Evolutionary conservation across 2,329 filamentous ascomycete genomes (phyloP).

Genomic region (Triangularia setosa): DNA sequence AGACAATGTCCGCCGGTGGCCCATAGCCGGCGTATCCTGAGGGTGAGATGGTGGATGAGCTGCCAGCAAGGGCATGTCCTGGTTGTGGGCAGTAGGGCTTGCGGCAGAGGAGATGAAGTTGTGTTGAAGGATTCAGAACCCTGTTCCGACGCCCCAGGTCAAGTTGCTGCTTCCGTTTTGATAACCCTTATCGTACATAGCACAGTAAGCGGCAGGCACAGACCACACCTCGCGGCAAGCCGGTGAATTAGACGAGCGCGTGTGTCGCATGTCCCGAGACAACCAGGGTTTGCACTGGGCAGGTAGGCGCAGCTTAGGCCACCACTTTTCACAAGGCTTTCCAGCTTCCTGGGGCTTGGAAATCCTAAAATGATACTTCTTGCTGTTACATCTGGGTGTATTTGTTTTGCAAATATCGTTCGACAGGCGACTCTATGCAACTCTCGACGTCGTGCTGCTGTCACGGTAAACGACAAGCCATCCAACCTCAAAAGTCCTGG

Average conservation of each 20-base stretch:
- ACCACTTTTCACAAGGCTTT: conserved; percentile 21
- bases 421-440: conserved; percentile 7
- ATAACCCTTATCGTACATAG: conserved; percentile 13
- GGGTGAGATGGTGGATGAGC: not conserved
- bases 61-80: not conserved
- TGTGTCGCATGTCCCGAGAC: conserved; percentile 9
- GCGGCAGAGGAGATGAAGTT: conserved; percentile 14
- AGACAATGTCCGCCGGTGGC: not conserved
- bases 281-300: not conserved
- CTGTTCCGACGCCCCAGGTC: conserved; percentile 12
- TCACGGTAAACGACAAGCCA: not conserved
- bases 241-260: conserved; percentile 16
- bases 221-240: conserved; percentile 1
- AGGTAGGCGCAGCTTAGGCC: conserved; percentile 22
- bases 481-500: not conserved
- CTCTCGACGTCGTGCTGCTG: not conserved
- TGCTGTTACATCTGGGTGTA: not conserved
- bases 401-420: not conserved
- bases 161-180: conserved; percentile 18
- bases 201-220: conserved; percentile 1
- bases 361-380: not conserved
- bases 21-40: not conserved
- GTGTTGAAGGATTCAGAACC: conserved; percentile 25
- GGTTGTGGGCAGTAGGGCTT: not conserved
- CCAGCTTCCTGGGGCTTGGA: conserved; percentile 15